Percentiles rank a stretch among this genome's conserved stretches.
phyloP scores from a whole-genome alignment of 176 grass and related monocot genomes.

The Phoenix roebelenii region DNA sequence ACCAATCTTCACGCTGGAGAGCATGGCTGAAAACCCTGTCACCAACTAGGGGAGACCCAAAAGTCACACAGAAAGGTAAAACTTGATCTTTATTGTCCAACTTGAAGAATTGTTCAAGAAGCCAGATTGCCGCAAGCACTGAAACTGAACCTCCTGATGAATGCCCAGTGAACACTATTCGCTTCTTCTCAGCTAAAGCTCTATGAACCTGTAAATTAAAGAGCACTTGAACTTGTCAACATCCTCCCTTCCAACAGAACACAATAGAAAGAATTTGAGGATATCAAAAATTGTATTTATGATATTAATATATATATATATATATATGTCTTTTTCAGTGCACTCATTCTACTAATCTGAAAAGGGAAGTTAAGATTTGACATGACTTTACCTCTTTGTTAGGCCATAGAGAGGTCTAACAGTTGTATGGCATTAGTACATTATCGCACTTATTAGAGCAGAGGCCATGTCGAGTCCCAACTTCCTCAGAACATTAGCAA shows the following conservation, averaged over 20 bases:
- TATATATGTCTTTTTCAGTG: no score
- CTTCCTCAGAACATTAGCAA: no score
- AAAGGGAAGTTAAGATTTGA: no score
- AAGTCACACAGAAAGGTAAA: conserved; percentile 78
- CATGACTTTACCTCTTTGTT: no score
- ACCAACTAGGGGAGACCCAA: conserved; percentile 84
- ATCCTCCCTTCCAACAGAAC: background rate
- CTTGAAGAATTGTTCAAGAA: conserved; percentile 68
- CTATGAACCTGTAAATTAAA: conserved; percentile 40
- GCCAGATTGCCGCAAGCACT: conserved; percentile 66
- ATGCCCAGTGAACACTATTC: conserved; percentile 74
- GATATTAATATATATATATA: no score
- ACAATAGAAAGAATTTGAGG: background rate
- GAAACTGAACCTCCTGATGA: conserved; percentile 80
- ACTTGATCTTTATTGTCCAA: conserved; percentile 41
- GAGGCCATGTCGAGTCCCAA: no score
- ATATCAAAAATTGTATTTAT: background rate
- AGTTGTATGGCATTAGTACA: no score
- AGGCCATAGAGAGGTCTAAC: no score
- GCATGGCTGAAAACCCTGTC: conserved; percentile 67
- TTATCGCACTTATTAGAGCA: no score
- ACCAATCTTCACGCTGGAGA: conserved; percentile 77
- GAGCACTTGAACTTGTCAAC: background rate
- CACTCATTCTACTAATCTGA: no score
- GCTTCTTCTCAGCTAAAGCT: conserved; percentile 59